phyloP scores from a whole-genome alignment of 2,329 filamentous ascomycete species.

The Blastomyces gilchristii region DNA sequence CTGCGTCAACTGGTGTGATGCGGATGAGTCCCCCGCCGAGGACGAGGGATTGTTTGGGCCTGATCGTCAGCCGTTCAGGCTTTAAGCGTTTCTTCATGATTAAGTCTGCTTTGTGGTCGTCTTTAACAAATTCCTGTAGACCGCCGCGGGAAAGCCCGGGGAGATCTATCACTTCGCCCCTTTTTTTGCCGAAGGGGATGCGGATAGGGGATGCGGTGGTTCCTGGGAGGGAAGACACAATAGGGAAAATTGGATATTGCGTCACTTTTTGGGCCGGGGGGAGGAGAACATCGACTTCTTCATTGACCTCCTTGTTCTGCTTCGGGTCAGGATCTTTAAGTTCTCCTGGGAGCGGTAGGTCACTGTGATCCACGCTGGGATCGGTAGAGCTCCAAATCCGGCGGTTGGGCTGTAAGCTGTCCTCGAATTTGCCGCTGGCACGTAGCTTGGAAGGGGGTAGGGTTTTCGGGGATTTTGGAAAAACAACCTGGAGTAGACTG shows the following conservation, averaged over 20 bases:
- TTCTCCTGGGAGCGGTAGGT: not conserved
- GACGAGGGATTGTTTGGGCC: constrained; percentile 67
- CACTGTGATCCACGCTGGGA: not conserved
- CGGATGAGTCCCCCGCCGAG: constrained; percentile 79
- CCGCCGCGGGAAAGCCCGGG: constrained; percentile 70
- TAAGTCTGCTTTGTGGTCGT: constrained; percentile 55
- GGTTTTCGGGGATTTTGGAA: constrained; percentile 57
- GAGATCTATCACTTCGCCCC: constrained; percentile 85
- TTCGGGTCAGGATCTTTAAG: not conserved
- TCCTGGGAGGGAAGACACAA: constrained; percentile 77
- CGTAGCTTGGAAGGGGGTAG: constrained; percentile 50
- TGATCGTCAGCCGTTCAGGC: constrained; percentile 63
- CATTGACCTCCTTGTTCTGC: not conserved
- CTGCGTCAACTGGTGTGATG: constrained; percentile 57
- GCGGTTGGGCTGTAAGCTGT: not conserved
- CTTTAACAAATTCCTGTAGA: constrained; percentile 59
- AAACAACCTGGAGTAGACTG: constrained; percentile 75
- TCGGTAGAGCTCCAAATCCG: not conserved
- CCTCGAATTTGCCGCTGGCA: not conserved
- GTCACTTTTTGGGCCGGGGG: constrained; percentile 65
- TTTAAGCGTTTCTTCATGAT: constrained; percentile 69
- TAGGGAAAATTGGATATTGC: constrained; percentile 71
- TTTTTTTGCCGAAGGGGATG: constrained; percentile 74
- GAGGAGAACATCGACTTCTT: constrained; percentile 42
- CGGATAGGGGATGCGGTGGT: constrained; percentile 94